A percentile compares a stretch with the other conserved stretches of the same genome.
Evolutionary conservation across 108 stramenopile genomes (phyloP).

Genomic region (Nitzschia sp.): DNA sequence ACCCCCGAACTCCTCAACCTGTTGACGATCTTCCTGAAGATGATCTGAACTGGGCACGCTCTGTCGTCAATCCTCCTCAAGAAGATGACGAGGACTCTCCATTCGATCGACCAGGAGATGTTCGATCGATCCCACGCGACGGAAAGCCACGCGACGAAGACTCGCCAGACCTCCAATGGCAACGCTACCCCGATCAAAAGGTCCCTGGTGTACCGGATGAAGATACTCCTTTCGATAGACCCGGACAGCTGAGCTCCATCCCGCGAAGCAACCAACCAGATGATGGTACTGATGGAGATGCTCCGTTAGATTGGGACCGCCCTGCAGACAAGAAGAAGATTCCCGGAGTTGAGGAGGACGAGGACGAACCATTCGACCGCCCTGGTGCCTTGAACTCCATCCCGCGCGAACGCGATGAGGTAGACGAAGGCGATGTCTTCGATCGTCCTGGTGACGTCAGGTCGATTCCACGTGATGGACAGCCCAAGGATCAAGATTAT

Average conservation of each 20-base stretch:
- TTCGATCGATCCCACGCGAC: conserved; percentile 29
- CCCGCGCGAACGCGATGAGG: conserved; percentile 17
- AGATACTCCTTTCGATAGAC: conserved; percentile 18
- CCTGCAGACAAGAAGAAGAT: conserved; percentile 11
- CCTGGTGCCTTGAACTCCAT: conserved; percentile 18
- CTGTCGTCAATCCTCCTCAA: conserved; percentile 3
- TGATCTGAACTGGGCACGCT: conserved; percentile 18
- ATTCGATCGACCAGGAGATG: conserved; percentile 27
- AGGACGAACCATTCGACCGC: conserved; percentile 16
- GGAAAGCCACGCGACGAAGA: conserved; percentile 13
- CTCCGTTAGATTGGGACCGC: conserved; percentile 2
- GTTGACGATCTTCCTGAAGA: conserved; percentile 18
- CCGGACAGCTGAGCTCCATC: conserved; percentile 1
- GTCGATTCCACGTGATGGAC: conserved; percentile 19
- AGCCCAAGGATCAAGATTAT: conserved; percentile 3
- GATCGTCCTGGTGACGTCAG: conserved; percentile 8
- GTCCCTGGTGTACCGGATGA: conserved; percentile 5
- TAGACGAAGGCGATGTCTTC: conserved; percentile 17
- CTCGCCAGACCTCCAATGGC: conserved; percentile 19
- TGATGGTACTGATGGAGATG: not conserved
- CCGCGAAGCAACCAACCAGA: conserved; percentile 7
- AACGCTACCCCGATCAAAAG: not conserved
- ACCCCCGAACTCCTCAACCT: not conserved
- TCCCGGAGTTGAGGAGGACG: conserved; percentile 21
- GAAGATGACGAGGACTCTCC: conserved; percentile 2